Conservation (phyloP, 2,329 filamentous ascomycete genomes). For the Pyrenochaeta sp. region DNA sequence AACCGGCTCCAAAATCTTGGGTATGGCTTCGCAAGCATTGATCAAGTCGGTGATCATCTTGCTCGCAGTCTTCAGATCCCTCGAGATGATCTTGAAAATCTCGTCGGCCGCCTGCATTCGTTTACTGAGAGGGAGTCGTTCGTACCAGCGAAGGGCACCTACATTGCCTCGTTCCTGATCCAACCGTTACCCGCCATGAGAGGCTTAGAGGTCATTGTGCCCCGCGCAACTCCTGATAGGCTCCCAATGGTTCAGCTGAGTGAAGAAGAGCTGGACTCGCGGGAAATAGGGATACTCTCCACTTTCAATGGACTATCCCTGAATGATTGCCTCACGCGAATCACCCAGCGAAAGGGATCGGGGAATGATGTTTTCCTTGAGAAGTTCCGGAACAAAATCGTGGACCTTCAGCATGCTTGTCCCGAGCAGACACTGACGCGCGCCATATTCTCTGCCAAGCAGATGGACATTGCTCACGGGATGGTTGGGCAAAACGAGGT, state of each 20-base stretch:
- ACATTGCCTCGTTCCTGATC: constrained; percentile 50
- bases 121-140: constrained; percentile 37
- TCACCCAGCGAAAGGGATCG: constrained; percentile 34
- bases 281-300: constrained; percentile 29
- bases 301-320: constrained; percentile 36
- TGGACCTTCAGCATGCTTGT: constrained; percentile 44
- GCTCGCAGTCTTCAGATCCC: constrained; percentile 78
- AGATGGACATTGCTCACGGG: constrained; percentile 43
- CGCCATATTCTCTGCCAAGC: constrained; percentile 53
- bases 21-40: constrained; percentile 72
- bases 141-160: constrained; percentile 58
- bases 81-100: constrained; percentile 64
- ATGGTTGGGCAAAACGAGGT: constrained; percentile 30
- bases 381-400: constrained; percentile 45
- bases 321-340: constrained; percentile 39
- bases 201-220: constrained; percentile 56
- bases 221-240: constrained; percentile 48
- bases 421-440: constrained; percentile 51
- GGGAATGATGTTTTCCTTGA: constrained; percentile 36
- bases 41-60: constrained; percentile 71
- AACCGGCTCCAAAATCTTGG: constrained; percentile 73
- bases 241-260: constrained; percentile 55
- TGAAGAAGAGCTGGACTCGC: constrained; percentile 33
- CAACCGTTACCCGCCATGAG: constrained; percentile 47
- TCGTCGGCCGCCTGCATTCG: constrained; percentile 72